Evolutionary conservation across 305 asterid genomes (phyloP), one percentile per base, ranked within the genome.

Genomic region (Ilex paraguariensis): DNA sequence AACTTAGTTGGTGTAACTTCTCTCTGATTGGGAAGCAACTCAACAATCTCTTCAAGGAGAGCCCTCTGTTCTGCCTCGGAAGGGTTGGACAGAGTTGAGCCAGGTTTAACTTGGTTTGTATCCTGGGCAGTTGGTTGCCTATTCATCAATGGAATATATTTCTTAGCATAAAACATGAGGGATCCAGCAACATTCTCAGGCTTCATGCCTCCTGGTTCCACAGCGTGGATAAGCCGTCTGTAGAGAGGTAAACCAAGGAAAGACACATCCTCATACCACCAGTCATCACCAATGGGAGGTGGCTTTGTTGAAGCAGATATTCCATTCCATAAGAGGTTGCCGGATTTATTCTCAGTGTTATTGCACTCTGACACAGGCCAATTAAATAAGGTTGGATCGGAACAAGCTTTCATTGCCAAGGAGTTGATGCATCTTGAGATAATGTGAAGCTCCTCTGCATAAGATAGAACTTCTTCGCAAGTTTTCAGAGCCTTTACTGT

Each of bases 211-310:
- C 75, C 85, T 0, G 77, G 82, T 51, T 87, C 95, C 59, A 90
- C 90, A 0, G 96, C 94, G 12, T 68, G 81, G 56, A 90, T 86
- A 59, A 93, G 68, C 28, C 97, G 83, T 57, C 80, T 87, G 44
- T 82, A 93, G 39, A 84, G 70, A 28, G 90, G 84, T 44, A 90
- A 66, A 40, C 88, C 79, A 9, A 87, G 82, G 58, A 86, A 86
- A 0, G 96, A 87, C 40, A 90, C 97, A 64, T 90, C 97, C 72
- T 86, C 91, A 31, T 86, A 93, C 97, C 99, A 90, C 99, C 99
- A 87, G 39, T 86, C 91, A 21, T 86, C 90, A 12, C 70, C 71
- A 48, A 58, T 11, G 0, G 74, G 66, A n/a, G 61, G 83, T 3
- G 73, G 54, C 71, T 68, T 78, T 7, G 67, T 58, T 3, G 74